Percentiles rank a stretch among this genome's conserved stretches.
Conservation (phyloP, 1,284 basidiomycete genomes). For the Rhizopogon hawkerae region DNA sequence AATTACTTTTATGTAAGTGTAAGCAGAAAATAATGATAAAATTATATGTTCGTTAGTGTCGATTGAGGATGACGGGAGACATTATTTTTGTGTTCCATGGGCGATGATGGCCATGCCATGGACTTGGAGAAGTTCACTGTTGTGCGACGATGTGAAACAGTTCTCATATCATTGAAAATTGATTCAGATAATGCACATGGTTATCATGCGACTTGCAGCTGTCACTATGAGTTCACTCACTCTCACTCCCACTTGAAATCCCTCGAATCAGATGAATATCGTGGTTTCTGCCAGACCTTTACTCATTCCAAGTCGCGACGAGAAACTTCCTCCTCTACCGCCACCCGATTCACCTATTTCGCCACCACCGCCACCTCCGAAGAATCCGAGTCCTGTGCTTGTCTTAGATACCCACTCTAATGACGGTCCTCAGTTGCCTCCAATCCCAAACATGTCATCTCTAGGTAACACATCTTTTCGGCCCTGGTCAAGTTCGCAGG, state of each 20-base stretch:
- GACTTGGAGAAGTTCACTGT: too few species aligned
- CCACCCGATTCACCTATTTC: slow-evolving; percentile 16
- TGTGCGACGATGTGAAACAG: too few species aligned
- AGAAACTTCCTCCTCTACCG: slow-evolving; percentile 31
- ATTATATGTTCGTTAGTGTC: not conserved
- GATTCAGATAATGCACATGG: too few species aligned
- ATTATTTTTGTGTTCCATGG: too few species aligned
- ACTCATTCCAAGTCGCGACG: slow-evolving; percentile 20
- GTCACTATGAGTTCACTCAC: not conserved
- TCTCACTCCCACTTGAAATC: not conserved
- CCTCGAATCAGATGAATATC: not conserved
- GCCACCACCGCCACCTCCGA: slow-evolving; percentile 31
- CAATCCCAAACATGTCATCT: slow-evolving; percentile 26
- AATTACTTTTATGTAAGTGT: not conserved
- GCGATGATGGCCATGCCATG: too few species aligned
- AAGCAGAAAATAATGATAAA: not conserved
- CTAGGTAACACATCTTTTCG: slow-evolving; percentile 19
- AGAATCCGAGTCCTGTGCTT: slow-evolving; percentile 19
- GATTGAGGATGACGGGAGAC: too few species aligned
- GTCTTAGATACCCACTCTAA: slow-evolving; percentile 4
- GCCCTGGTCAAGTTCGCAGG: slow-evolving; percentile 9
- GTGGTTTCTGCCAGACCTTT: not conserved
- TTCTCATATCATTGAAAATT: too few species aligned
- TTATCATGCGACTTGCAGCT: too few species aligned
- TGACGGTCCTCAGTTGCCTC: slow-evolving; percentile 12